Conservation (phyloP, 1,284 basidiomycete genomes). For the Malassezia vespertilionis region DNA sequence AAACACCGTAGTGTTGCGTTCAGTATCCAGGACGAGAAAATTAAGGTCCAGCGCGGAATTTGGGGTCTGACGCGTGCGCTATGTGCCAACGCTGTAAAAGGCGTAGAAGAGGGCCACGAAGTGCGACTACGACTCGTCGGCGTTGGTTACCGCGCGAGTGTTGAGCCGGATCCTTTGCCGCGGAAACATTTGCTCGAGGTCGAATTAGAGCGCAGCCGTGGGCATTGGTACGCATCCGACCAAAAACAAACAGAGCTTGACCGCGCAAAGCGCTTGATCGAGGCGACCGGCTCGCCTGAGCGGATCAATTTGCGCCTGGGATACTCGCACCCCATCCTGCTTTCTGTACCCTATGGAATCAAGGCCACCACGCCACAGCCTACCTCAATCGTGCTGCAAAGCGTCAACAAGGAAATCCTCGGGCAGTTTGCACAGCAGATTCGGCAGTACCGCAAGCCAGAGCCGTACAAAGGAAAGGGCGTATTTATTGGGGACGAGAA, state of each 20-base stretch:
- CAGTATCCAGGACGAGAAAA: slow-evolving; percentile 60
- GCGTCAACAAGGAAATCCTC: slow-evolving; percentile 55
- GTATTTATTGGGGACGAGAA: slow-evolving; percentile 82
- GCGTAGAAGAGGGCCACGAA: slow-evolving; percentile 77
- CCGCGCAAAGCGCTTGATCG: slow-evolving; percentile 17
- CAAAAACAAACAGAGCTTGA: slow-evolving; percentile 26
- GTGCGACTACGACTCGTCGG: slow-evolving; percentile 79
- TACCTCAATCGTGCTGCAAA: slow-evolving; percentile 52
- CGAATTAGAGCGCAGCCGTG: slow-evolving; percentile 19
- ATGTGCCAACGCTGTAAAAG: slow-evolving; percentile 75
- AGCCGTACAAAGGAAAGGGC: slow-evolving; percentile 82
- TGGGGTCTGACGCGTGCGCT: slow-evolving; percentile 89
- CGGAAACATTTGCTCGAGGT: slow-evolving; percentile 23
- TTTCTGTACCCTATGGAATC: slow-evolving; percentile 58
- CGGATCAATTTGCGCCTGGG: slow-evolving; percentile 54
- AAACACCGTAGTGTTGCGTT: slow-evolving; percentile 46
- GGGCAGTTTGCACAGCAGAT: slow-evolving; percentile 82
- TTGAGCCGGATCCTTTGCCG: slow-evolving; percentile 66
- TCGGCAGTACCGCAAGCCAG: slow-evolving; percentile 71
- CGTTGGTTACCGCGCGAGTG: slow-evolving; percentile 78
- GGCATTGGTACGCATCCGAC: slow-evolving; percentile 25
- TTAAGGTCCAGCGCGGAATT: slow-evolving; percentile 69
- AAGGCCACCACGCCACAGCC: slow-evolving; percentile 48
- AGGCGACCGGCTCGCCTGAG: slow-evolving; percentile 18
- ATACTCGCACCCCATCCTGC: slow-evolving; percentile 72